Evolutionary conservation across 441 rosid species (phyloP), one percentile per base, ranked within the genome.

Genomic region (Syzygium malaccense): DNA sequence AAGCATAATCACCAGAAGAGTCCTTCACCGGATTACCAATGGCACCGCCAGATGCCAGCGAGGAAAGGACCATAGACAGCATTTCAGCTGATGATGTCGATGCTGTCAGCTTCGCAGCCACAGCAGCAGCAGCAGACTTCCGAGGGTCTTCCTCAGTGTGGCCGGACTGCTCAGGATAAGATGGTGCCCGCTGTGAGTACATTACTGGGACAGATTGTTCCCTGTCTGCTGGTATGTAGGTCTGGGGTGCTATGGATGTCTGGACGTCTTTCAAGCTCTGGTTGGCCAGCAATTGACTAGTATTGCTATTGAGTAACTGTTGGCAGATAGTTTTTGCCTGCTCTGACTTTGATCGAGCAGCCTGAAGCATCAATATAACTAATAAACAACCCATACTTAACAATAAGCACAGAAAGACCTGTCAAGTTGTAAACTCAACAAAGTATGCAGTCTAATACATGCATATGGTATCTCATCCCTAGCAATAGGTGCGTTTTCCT

Each of bases 51-150:
- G 99, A 96, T 86, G 98, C 99, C 49, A 98, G 95, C 80, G 99
- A 96, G 51, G 99, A 96, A 87, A 98, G 96, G 60, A 97, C 99
- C 41, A 90, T 93, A 10, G 99, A 96, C 87, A 98, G 99, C 99
- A 98, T 95, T 88, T 96, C 94, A 2, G 95, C 98, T 1, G 99
- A 97, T 62, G 99, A 98, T 41, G 99, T 93, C 18, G 99, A 97
- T 56, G 99, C 98, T 5, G 99, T 95, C 91, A 98, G 93, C 94
- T 95, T 94, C 48, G 97, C 99, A 54, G 98, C 98, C 87, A 97
- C 96, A 26, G 95, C 99, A 78, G 99, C 99, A 4, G 99, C 99
- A 58, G 97, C 97, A 28, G 98, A 95, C 88, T 97, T 97, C 86
- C 96, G 90, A 45, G 94, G 92, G 87, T 95, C 98, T 91, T 93